Evolutionary conservation across 129 eudicot species (phyloP).

Genomic region (Smallanthus sonchifolius): DNA sequence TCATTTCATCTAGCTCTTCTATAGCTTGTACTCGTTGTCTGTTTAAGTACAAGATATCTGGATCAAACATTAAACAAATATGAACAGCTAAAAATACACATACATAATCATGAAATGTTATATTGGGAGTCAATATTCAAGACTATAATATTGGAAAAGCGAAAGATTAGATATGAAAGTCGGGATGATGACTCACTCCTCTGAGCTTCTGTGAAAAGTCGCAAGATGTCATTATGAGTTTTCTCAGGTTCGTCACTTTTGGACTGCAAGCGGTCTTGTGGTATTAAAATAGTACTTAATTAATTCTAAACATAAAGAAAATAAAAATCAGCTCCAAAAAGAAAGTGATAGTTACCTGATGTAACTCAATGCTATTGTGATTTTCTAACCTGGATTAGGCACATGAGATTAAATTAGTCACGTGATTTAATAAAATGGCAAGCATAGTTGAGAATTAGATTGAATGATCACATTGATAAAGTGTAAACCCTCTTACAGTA

Average conservation of each 20-base stretch:
- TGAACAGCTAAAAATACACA: background rate
- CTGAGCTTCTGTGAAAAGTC: constrained; percentile 64
- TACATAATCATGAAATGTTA: background rate
- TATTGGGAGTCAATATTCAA: background rate
- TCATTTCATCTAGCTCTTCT: constrained; percentile 51
- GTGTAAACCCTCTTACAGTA: background rate
- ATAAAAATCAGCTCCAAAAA: background rate
- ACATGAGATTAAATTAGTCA: background rate
- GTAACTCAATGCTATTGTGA: constrained; percentile 23
- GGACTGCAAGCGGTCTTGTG: constrained; percentile 20
- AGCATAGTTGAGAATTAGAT: background rate
- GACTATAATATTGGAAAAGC: background rate
- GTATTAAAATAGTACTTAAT: background rate
- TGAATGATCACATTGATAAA: background rate
- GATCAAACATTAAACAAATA: constrained; percentile 8
- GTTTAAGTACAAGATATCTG: constrained; percentile 59
- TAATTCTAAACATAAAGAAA: background rate
- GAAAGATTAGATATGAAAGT: background rate
- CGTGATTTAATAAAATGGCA: background rate
- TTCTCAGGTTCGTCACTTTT: constrained; percentile 22
- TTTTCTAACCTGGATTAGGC: constrained; percentile 33
- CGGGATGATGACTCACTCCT: constrained; percentile 36
- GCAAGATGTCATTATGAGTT: constrained; percentile 43
- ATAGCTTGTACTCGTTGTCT: constrained; percentile 64
- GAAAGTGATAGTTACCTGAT: constrained; percentile 31